Conservation (phyloP, 495 filamentous ascomycete species). For the Cercophora scortea region DNA sequence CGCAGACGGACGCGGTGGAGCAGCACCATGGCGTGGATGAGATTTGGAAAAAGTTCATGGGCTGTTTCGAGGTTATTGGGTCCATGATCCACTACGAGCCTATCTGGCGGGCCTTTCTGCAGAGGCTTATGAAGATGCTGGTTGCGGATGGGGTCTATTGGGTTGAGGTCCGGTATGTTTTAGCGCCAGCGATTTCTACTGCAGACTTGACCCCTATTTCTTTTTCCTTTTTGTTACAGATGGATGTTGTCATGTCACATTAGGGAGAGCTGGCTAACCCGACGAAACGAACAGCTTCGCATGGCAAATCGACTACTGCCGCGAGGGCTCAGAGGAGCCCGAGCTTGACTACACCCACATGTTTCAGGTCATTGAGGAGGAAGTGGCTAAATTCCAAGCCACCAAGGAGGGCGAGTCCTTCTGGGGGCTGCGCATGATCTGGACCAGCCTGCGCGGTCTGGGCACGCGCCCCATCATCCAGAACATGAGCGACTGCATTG, state of each 20-base stretch:
- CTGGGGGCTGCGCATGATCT: conserved; percentile 84
- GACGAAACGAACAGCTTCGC: conserved; percentile 32
- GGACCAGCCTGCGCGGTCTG: conserved; percentile 62
- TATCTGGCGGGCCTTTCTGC: conserved; percentile 71
- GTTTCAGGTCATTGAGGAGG: conserved; percentile 65
- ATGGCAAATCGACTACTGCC: conserved; percentile 55
- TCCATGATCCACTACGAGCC: conserved; percentile 84
- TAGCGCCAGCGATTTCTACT: background rate
- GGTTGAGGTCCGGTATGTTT: conserved; percentile 54
- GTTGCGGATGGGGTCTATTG: conserved; percentile 73
- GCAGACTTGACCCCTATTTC: background rate
- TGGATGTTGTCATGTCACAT: background rate
- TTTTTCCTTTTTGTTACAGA: background rate
- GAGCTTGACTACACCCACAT: conserved; percentile 58
- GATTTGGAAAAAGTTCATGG: conserved; percentile 71
- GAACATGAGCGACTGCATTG: conserved; percentile 79
- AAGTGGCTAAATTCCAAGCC: conserved; percentile 65
- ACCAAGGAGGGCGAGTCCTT: conserved; percentile 62
- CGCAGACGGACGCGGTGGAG: conserved; percentile 60
- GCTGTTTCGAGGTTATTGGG: conserved; percentile 60
- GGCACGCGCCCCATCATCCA: conserved; percentile 59
- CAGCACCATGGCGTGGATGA: conserved; percentile 74
- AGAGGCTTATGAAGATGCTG: conserved; percentile 56
- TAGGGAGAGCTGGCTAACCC: background rate
- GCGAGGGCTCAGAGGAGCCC: conserved; percentile 46